Evolutionary conservation across 2,329 filamentous ascomycete genomes (phyloP).

Genomic region (Calonectria leucothoes): DNA sequence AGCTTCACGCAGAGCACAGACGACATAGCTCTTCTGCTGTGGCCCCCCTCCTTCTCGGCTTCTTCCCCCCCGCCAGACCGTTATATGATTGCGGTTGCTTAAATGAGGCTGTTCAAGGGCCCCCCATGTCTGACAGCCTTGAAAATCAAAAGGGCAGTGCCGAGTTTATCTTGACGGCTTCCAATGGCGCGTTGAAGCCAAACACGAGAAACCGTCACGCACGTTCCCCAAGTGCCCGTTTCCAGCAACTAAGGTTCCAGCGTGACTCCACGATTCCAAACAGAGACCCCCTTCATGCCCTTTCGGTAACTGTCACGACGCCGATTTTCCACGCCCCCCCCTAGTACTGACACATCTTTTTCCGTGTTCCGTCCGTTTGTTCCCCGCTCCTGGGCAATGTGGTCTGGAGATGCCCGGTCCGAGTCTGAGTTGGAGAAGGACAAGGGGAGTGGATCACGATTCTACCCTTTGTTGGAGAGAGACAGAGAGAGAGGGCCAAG

Average conservation of each 20-base stretch:
- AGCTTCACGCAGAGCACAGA: constrained; percentile 19
- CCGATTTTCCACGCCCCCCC: not conserved
- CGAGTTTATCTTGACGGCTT: constrained; percentile 17
- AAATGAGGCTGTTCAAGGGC: constrained; percentile 10
- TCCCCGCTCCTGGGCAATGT: not conserved
- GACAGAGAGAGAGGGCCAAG: not conserved
- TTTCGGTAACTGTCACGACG: not conserved
- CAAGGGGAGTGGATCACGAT: not conserved
- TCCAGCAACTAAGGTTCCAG: not conserved
- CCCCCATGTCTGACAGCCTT: constrained; percentile 14
- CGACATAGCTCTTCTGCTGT: not conserved
- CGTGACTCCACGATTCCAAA: constrained; percentile 3
- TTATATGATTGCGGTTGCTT: constrained; percentile 1
- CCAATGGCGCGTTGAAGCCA: not conserved
- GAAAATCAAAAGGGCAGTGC: constrained; percentile 14
- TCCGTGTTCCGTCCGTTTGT: not conserved
- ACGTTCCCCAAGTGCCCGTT: not conserved
- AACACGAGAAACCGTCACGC: not conserved
- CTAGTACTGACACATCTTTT: not conserved
- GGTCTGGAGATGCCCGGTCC: not conserved
- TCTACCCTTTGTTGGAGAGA: not conserved
- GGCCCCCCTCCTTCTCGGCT: not conserved
- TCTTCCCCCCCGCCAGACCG: not conserved
- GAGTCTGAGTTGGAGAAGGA: not conserved
- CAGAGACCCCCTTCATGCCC: not conserved